These are phyloP conservation scores for Lactifluus volemus DNA, from an alignment of 768 basidiomycete genomes.

Conservation along the genomic window DNA sequence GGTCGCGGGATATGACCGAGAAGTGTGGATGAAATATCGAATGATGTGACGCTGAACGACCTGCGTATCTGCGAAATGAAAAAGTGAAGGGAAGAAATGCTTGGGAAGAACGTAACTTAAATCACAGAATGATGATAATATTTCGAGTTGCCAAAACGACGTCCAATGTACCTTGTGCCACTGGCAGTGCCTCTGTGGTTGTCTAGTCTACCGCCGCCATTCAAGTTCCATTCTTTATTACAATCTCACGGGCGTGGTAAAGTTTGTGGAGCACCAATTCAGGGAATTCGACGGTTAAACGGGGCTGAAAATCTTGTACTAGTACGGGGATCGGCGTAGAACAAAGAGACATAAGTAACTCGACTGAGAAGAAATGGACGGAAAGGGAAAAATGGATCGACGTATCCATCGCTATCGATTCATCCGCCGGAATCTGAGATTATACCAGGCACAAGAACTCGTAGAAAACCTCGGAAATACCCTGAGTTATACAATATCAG, in stretches of 20 bases:
- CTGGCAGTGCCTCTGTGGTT: not conserved
- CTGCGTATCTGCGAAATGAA: not conserved
- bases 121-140: not conserved
- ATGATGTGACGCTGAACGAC: not conserved
- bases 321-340: too few species aligned
- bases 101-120: not conserved
- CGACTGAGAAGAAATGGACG: not conserved
- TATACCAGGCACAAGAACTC: not conserved
- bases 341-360: too few species aligned
- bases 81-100: not conserved
- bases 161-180: not conserved
- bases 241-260: not conserved
- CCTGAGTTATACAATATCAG: too few species aligned
- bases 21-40: too few species aligned
- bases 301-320: too few species aligned
- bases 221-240: not conserved
- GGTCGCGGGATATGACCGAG: not conserved
- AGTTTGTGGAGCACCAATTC: not conserved
- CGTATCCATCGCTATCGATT: not conserved
- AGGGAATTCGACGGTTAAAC: not conserved
- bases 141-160: slow-evolving; percentile 1
- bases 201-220: not conserved
- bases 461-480: not conserved
- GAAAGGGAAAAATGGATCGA: not conserved
- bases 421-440: not conserved